Conservation (phyloP, 2,329 filamentous ascomycete species). For the Colletotrichum tofieldiae region DNA sequence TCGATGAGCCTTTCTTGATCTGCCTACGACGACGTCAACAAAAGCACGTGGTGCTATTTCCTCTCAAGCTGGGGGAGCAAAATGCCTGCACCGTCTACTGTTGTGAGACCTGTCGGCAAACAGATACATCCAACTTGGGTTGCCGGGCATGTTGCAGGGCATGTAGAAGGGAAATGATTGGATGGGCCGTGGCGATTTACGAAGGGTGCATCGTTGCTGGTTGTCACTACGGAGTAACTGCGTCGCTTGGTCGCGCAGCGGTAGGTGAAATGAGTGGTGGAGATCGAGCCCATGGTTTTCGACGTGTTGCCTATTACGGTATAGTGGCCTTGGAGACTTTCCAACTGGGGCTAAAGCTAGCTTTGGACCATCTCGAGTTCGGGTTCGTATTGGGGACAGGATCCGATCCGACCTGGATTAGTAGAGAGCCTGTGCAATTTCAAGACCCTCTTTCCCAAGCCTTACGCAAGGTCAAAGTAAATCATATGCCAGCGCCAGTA, state of each 20-base stretch:
- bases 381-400: conserved; percentile 28
- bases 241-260: not conserved
- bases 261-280: conserved; percentile 7
- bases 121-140: not conserved
- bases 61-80: not conserved
- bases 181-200: not conserved
- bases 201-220: not conserved
- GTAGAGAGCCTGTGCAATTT: not conserved
- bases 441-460: not conserved
- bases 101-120: not conserved
- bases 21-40: not conserved
- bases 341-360: not conserved
- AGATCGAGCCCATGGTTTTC: not conserved
- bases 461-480: not conserved
- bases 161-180: not conserved
- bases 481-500: too few relatives aligned
- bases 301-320: not conserved
- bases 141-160: not conserved
- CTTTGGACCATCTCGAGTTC: conserved; percentile 23
- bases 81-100: not conserved
- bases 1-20: not conserved
- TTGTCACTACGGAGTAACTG: not conserved
- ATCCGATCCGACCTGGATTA: not conserved
- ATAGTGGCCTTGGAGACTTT: not conserved
- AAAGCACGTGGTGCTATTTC: not conserved